Conservation (phyloP, 2,329 filamentous ascomycete genomes). For the Septoria petroselini region DNA sequence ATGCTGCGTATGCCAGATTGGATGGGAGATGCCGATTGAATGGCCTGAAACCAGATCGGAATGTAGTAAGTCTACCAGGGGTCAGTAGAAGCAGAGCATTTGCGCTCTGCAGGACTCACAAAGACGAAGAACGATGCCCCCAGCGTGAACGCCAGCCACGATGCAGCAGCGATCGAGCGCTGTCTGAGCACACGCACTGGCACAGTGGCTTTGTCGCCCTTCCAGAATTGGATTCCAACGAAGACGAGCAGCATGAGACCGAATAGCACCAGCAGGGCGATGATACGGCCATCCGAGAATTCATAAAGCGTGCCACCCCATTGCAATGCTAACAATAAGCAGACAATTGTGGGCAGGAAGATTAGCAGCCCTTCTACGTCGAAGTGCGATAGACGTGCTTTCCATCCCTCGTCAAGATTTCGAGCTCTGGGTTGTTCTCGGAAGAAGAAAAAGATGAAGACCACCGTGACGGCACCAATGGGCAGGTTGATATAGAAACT, state of each 20-base stretch:
- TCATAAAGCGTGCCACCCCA: conserved; percentile 41
- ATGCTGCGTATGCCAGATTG: conserved; percentile 49
- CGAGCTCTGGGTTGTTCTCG: conserved; percentile 43
- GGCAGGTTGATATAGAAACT: conserved; percentile 39
- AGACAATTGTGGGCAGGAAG: conserved; percentile 42
- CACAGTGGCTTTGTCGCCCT: conserved; percentile 45
- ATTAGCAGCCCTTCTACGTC: conserved; percentile 40
- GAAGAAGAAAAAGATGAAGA: conserved; percentile 39
- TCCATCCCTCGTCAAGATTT: conserved; percentile 21
- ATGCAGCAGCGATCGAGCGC: conserved; percentile 39
- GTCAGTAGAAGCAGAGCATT: background rate
- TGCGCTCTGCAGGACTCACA: conserved; percentile 37
- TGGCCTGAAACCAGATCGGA: conserved; percentile 51
- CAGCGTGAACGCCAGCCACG: conserved; percentile 40
- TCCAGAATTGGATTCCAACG: conserved; percentile 56
- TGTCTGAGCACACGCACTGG: conserved; percentile 40
- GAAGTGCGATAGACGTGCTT: conserved; percentile 37
- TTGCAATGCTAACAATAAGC: conserved; percentile 46
- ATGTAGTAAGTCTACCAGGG: conserved; percentile 1
- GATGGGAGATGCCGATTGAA: conserved; percentile 47
- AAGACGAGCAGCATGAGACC: conserved; percentile 52
- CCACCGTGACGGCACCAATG: conserved; percentile 32
- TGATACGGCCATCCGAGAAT: conserved; percentile 42
- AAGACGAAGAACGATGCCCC: conserved; percentile 42
- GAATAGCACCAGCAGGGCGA: conserved; percentile 40